A percentile compares a stretch with the other conserved stretches of the same genome.
Evolutionary conservation across 2,329 filamentous ascomycete species (phyloP).

Genomic region (Claviceps sp.): DNA sequence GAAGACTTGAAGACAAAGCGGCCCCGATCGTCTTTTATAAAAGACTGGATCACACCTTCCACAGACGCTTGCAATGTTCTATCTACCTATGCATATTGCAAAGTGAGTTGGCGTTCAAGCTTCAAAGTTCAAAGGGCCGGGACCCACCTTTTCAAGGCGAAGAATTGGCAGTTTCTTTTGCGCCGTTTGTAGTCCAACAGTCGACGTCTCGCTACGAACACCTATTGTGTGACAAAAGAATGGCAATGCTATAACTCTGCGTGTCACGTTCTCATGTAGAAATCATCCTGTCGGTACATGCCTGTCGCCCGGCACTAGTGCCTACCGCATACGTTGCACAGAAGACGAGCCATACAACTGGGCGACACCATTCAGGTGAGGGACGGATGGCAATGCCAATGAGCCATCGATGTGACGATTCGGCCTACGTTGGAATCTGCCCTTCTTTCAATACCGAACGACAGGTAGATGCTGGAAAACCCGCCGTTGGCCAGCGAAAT

Average conservation of each 20-base stretch:
- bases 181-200: not conserved
- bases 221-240: not conserved
- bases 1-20: not conserved
- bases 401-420: not conserved
- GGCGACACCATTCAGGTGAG: no score
- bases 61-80: not conserved
- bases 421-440: not conserved
- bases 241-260: not conserved
- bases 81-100: not conserved
- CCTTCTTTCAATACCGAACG: not conserved
- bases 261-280: not conserved
- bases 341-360: no score
- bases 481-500: no score
- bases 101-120: conserved; percentile 7
- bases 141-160: conserved; percentile 1
- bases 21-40: conserved; percentile 7
- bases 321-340: no score
- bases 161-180: not conserved
- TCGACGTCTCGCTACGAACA: not conserved
- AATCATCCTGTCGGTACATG: no score
- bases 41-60: conserved; percentile 3
- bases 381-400: no score
- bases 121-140: not conserved
- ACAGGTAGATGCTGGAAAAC: no score
- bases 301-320: no score